Base-by-base conservation (phyloP, 805 yeast species). In the Cyberlindnera samutprakarnensis region DNA sequence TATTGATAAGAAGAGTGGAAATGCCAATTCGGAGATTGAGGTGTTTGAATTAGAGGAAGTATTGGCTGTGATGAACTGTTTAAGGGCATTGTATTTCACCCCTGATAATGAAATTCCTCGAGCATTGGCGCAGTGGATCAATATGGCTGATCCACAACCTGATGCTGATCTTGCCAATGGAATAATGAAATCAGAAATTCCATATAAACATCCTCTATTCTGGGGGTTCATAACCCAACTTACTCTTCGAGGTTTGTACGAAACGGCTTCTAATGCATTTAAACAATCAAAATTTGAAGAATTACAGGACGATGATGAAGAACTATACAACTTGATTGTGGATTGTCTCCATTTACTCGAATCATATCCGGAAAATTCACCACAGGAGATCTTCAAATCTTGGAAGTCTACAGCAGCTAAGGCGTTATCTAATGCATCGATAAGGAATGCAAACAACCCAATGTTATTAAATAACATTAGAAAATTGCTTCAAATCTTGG, bases 111-210 rank as follows among this genome's bases (percentile, higher is more conserved):
- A 63, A 13, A 55, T 10, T 59, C 64, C 35, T 59, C 52, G 30
- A 61, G 62, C 41, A 66, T 76, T 19, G 60, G 61, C 29, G 48
- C 66, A 63, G 29, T 82, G 92, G 92, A 62, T 78, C 17, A 82
- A 82, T 47, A 64, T 73, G 35, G 75, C 78, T 19, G 84, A 80
- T 49, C 75, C 78, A 5, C 71, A 72, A 42, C 88, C 88, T 1
- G 73, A 68, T 36, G 61, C 62, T 14, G 71, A 66, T 18, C 53
- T 70, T 20, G 61, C 70, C 4, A 68, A 72, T 32, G 61, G 54
- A 27, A 68, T 69, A 8, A 54, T 67, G 44, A 48, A 50, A 20
- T 57, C 54, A 14, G 69, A 64, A 2, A 57, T 51, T 28, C 77
- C 75, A 7, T 71, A 63, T 49, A 46, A 49, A 33, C 75, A 66